Evolutionary conservation across 306 rosid species (phyloP), one percentile per base, ranked within the genome.

Genomic region (Dryas drummondii): DNA sequence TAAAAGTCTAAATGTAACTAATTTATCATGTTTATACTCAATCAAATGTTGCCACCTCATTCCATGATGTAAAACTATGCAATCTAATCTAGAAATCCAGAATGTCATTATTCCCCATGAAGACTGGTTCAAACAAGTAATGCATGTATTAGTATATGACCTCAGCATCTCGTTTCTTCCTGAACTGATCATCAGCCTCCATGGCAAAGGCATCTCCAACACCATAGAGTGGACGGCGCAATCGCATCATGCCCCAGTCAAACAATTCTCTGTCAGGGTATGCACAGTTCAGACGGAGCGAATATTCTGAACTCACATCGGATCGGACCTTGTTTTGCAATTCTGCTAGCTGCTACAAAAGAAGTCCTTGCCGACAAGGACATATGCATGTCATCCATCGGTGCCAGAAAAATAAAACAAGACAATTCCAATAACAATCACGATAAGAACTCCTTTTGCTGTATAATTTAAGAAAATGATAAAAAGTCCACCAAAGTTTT

Each of bases 161-260:
- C 99, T 96, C 99, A 66, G 92, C 84, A 73, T 96, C 98, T 68
- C 96, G 86, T 80, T 86, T 96, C 87, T 91, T 92, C 84, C 96
- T 87, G 81, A 89, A 78, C 66, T 92, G 99, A 81, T 96, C 97
- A 78, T 92, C 98, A 37, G 94, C 91, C 72, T 94, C 97, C 87
- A 88, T 79, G 74, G 96, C 79, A 90, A 96, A 96, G 71, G 97
- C 92, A 96, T 96, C 97, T 79, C 98, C 99, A 82, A 92, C 94
- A 65, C 99, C 98, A 84, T 92, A 96, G 7, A 85, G 81, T 17
- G 93, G 98, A 77, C 87, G 97, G 9, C 67, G 92, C 87, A 92
- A 73, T 63, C 99, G 85, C 97, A 91, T 96, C 92, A 85, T 87
- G 66, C 99, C 94, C 98, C 98, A 96, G 72, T 96, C 99, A 84